These are phyloP conservation scores for Fusarium caatingaense DNA, from an alignment of 2,329 filamentous ascomycete species.

Conservation along the genomic window DNA sequence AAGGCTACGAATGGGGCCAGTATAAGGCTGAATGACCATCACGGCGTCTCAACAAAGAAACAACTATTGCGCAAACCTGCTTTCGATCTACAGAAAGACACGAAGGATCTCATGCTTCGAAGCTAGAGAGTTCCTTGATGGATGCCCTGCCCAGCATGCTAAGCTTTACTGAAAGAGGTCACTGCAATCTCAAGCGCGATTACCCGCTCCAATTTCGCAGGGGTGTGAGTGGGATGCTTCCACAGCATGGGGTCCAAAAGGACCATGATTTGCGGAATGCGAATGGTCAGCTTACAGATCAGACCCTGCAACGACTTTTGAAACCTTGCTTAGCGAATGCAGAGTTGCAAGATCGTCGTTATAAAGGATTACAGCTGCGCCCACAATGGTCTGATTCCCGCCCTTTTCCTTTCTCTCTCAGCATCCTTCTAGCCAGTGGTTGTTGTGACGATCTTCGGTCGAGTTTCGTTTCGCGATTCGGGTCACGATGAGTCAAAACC, in stretches of 20 bases:
- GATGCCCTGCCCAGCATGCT: neutral
- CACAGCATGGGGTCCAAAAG: conserved; percentile 3
- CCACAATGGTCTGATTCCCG: neutral
- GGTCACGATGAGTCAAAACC: conserved; percentile 24
- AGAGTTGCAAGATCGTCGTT: conserved; percentile 18
- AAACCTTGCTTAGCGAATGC: conserved; percentile 11
- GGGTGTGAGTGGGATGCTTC: conserved; percentile 1
- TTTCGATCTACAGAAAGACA: neutral
- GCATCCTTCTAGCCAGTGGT: neutral
- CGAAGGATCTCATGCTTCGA: neutral
- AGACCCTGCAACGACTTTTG: conserved; percentile 7
- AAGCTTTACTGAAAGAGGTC: neutral
- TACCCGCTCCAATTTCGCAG: conserved; percentile 8
- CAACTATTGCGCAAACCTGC: neutral
- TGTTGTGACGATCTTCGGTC: neutral
- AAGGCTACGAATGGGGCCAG: neutral
- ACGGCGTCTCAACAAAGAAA: too few relatives aligned
- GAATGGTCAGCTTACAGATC: conserved; percentile 34
- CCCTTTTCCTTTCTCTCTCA: neutral
- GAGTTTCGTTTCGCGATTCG: neutral
- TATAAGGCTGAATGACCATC: conserved; percentile 1
- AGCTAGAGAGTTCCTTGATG: neutral
- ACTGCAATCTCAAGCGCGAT: neutral
- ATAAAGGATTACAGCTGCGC: conserved; percentile 16
- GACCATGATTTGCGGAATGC: conserved; percentile 27